Base-by-base conservation (phyloP, 352 stramenopile species). In the Blastocystis sp. region DNA sequence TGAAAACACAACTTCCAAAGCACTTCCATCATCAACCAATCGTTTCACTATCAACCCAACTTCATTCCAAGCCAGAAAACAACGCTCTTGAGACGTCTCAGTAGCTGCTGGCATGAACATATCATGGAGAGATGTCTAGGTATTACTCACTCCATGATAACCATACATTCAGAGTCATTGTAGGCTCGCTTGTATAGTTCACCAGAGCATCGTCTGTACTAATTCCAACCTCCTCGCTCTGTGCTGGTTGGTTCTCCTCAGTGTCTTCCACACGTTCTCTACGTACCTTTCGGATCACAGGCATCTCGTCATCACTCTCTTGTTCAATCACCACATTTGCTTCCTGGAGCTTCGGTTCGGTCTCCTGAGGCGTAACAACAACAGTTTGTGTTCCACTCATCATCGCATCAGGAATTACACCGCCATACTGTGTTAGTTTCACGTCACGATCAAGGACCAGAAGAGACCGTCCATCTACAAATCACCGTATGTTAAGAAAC, bases 51-150 rank as follows among this genome's bases (percentile, higher is more conserved):
- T 52, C 3, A 66, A 29, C 29, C 71, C 71, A 27, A 65, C 46
- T 37, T 83, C 71, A 43, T 83, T 83, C 71, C 71, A 83, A 7
- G 71, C 71, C n/a, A 83, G 51, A n/a, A 83, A 83, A 21, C 54
- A 67, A 12, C 71, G 71, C 0, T 65, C 54, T 42, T 83, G 71
- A 19, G 29, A 32, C 5, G 16, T 14, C 29, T 83, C 71, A 37
- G 71, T 65, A 2, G 71, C 46, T 7, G 12, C 43, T 4, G 42
- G 49, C 71, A 67, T 63, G 51, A 83, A 65, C 46, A 29, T 32
- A 14, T 66, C 51, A 42, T 83, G 71, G 35, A 78, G 66, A 3
- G 21, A 2, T 21, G 63, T 78, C 66, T 59, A 78, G 5, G 19
- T 19, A 32, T 59, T 51, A 37, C 0, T 14, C 1, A 16, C 1